Conservation (phyloP, 345 rosid species). For the Brassica rapa region DNA sequence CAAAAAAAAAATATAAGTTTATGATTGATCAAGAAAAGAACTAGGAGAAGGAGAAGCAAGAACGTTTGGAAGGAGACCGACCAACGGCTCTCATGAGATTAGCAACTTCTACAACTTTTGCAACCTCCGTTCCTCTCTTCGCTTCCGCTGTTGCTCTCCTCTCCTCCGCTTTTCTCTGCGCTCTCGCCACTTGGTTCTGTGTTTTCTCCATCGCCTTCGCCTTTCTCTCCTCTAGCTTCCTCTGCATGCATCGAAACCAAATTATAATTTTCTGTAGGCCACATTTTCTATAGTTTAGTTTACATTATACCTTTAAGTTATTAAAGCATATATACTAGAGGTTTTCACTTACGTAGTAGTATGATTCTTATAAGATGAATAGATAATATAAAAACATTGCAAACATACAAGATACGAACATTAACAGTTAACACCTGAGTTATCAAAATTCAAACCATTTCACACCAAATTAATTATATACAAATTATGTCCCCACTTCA, state of each 20-base stretch:
- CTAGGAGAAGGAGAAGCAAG: constrained; percentile 58
- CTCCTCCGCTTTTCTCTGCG: constrained; percentile 83
- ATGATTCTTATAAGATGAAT: background rate
- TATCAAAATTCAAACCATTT: background rate
- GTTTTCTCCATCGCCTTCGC: constrained; percentile 84
- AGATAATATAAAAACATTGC: background rate
- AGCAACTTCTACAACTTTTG: constrained; percentile 67
- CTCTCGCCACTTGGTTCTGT: constrained; percentile 76
- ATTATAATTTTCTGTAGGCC: background rate
- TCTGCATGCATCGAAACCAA: constrained; percentile 35
- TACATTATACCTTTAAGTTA: background rate
- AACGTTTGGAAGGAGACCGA: constrained; percentile 74
- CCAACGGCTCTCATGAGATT: constrained; percentile 90
- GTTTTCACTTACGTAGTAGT: background rate
- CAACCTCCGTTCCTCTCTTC: constrained; percentile 78
- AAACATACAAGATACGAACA: background rate
- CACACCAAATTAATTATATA: background rate
- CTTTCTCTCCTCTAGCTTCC: constrained; percentile 89
- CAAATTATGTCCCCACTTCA: background rate
- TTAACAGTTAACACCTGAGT: background rate
- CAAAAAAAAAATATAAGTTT: background rate
- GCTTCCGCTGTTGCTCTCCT: constrained; percentile 88
- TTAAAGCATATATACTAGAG: background rate
- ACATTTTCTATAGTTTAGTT: background rate
- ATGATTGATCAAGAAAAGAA: background rate